Evolutionary conservation across 2,329 filamentous ascomycete species (phyloP), one percentile per base, ranked within the genome.

Genomic region (Penicillium freii): DNA sequence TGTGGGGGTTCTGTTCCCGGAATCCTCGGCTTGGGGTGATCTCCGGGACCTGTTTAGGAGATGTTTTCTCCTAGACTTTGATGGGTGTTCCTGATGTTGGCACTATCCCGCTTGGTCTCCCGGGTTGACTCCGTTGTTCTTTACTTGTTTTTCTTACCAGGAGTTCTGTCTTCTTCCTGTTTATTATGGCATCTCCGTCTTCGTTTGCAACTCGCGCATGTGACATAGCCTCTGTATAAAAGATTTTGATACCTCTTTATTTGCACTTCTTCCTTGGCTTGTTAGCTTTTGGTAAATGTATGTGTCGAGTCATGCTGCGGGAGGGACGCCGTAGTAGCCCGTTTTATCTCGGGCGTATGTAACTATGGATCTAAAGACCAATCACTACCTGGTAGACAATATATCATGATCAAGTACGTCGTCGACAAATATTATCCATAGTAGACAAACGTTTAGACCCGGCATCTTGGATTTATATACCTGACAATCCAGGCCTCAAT

Each of bases 191-290:
- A 63, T 65, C 46, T 56, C 56, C 56, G 54, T 63, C 58, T 60
- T 60, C 49, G 43, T 47, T 51, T 62, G 56, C 56, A 57, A 57
- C 55, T 40, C 49, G 56, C 58, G 44, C 56, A 57, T 65, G 64
- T 66, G 64, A 68, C 61, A 68, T 68, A 68, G 64, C 65, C 62
- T 61, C 48, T 67, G 64, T 69, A 69, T 65, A 62, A 65, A 65
- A 61, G 58, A 59, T 59, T 61, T 58, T 51, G 54, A 66, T 63
- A 63, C 62, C 63, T 64, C 36, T 61, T 53, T 33, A 39, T 49
- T 44, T 3, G 5, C 15, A 25, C 19, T 39, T 38, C 42, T 39
- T 27, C 27, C 2, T 43, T 51, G 13, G 5, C n/a, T 33, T 25
- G 2, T 15, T n/a, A 25, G 38, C 4, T 49, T 33, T n/a, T 8